A percentile compares a stretch with the other conserved stretches of the same genome.
Conservation (phyloP, 2,329 filamentous ascomycete genomes). For the Zelopaecilomyces penicillatus region DNA sequence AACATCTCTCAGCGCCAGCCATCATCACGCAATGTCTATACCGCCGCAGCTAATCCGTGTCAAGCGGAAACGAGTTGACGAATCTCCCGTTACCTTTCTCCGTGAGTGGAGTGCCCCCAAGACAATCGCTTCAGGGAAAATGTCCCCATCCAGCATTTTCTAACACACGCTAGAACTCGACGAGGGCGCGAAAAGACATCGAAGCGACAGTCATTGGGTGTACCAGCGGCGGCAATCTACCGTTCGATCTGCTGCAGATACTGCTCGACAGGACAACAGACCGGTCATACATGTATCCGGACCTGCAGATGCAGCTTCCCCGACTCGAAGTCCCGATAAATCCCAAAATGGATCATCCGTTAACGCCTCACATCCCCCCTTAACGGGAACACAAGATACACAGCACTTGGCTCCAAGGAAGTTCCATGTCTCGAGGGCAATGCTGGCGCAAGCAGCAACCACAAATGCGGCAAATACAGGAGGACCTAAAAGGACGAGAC, state of each 20-base stretch:
- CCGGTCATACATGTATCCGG: constrained; percentile 43
- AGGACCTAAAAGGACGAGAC: constrained; percentile 32
- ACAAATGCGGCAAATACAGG: constrained; percentile 17
- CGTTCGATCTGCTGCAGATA: constrained; percentile 15
- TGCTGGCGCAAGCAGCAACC: constrained; percentile 25
- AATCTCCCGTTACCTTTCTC: constrained; percentile 46
- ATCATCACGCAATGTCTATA: constrained; percentile 37
- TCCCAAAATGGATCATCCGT: not conserved
- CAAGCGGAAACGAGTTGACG: constrained; percentile 51
- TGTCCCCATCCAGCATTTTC: constrained; percentile 6
- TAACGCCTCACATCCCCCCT: constrained; percentile 7
- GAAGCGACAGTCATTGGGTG: constrained; percentile 43
- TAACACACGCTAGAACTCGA: constrained; percentile 39
- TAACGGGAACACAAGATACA: not conserved
- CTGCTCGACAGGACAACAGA: constrained; percentile 14
- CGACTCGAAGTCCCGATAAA: constrained; percentile 9
- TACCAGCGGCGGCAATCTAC: constrained; percentile 43
- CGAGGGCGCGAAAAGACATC: constrained; percentile 43
- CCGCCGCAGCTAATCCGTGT: constrained; percentile 52
- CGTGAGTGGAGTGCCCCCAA: constrained; percentile 29
- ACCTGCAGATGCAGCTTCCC: constrained; percentile 23
- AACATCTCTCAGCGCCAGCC: no score
- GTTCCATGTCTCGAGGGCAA: constrained; percentile 47
- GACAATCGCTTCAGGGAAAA: constrained; percentile 1
- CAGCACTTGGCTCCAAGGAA: constrained; percentile 33